Conservation (phyloP, 2,329 filamentous ascomycete species). For the Penicillium sp. region DNA sequence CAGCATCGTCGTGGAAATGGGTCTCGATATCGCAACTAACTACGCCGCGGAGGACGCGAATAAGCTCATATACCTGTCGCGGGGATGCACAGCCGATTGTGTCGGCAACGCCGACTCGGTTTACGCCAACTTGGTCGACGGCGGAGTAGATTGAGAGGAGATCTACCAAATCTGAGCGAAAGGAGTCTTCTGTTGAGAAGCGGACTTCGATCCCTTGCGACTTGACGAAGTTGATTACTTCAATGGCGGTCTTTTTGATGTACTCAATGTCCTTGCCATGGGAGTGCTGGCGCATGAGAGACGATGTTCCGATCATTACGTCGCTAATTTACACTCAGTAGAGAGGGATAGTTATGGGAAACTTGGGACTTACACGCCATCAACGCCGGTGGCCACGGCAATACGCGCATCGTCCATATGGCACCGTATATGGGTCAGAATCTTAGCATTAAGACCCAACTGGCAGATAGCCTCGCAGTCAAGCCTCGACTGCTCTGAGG, state of each 20-base stretch:
- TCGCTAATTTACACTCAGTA: too few species aligned
- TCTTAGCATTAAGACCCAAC: conserved; percentile 80
- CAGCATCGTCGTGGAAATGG: conserved; percentile 92
- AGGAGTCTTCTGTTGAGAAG: conserved; percentile 84
- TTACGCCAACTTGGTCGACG: conserved; percentile 84
- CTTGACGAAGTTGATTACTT: conserved; percentile 88
- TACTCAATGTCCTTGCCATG: conserved; percentile 91
- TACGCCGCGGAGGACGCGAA: conserved; percentile 77
- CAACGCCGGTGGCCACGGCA: conserved; percentile 80
- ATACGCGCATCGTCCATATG: conserved; percentile 82
- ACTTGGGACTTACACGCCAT: conserved; percentile 68
- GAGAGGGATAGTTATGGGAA: too few species aligned
- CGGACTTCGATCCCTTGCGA: conserved; percentile 77
- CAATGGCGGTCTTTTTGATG: conserved; percentile 80
- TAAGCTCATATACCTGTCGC: conserved; percentile 85
- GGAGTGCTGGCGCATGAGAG: conserved; percentile 79
- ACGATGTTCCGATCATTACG: conserved; percentile 82
- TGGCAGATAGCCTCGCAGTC: conserved; percentile 95
- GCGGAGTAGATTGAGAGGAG: conserved; percentile 80
- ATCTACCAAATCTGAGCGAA: conserved; percentile 84
- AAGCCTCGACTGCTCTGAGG: conserved; percentile 79
- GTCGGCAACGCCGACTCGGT: conserved; percentile 88
- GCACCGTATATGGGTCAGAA: conserved; percentile 75
- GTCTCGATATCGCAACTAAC: conserved; percentile 81
- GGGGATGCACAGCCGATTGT: conserved; percentile 85